phyloP scores from a whole-genome alignment of 495 filamentous ascomycete species.

The Pseudotulostoma volvatum region DNA sequence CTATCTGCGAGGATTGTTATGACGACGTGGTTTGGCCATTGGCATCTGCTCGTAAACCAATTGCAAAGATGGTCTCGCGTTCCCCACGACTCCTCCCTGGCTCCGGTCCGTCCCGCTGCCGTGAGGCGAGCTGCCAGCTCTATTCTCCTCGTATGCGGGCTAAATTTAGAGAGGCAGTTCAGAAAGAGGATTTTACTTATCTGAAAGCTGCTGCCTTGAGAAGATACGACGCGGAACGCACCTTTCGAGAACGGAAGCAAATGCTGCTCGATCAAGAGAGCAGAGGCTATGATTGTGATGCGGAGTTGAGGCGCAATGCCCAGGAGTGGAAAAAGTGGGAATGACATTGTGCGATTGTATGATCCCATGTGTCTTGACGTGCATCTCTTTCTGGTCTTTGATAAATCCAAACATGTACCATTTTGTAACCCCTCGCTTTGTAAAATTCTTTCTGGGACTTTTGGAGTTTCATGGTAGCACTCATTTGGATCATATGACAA shows the following conservation, averaged over 20 bases:
- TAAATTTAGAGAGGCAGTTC: constrained; percentile 42
- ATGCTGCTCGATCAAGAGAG: constrained; percentile 25
- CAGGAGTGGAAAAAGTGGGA: constrained; percentile 42
- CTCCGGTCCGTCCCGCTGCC: constrained; percentile 26
- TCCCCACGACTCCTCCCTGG: constrained; percentile 28
- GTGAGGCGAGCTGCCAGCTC: constrained; percentile 49
- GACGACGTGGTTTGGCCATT: constrained; percentile 50
- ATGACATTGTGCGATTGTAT: too few species aligned
- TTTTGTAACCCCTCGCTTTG: background rate
- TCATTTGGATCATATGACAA: too few species aligned
- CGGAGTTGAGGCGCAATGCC: constrained; percentile 29
- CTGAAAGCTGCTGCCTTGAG: constrained; percentile 24
- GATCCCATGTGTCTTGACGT: too few species aligned
- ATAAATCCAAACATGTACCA: background rate
- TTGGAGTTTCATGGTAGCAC: too few species aligned
- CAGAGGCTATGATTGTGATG: constrained; percentile 29
- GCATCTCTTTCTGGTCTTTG: too few species aligned
- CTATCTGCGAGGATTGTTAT: constrained; percentile 58
- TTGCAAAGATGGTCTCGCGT: constrained; percentile 41
- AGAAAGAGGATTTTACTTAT: constrained; percentile 37
- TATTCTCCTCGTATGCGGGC: constrained; percentile 61
- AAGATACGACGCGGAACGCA: constrained; percentile 28
- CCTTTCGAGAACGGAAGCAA: constrained; percentile 28
- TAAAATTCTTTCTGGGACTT: too few species aligned
- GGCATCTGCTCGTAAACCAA: constrained; percentile 27